Evolutionary conservation across 257 asterid genomes (phyloP).

Genomic region (Rauvolfia tetraphylla): DNA sequence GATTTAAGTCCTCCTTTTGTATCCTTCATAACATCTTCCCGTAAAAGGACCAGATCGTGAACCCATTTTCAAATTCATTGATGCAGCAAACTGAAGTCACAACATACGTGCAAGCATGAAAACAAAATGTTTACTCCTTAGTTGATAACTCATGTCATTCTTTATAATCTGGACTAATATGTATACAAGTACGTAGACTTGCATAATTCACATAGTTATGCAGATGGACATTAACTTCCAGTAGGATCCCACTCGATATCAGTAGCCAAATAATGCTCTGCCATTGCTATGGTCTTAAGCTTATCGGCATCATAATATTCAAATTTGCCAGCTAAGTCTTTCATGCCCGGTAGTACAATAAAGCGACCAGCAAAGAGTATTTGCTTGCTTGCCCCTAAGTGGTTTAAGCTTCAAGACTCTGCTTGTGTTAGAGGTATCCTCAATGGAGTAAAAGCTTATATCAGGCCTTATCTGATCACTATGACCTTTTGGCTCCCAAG

Average conservation of each 20-base stretch:
- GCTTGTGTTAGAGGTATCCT: neutral
- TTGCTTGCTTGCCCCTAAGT: constrained; percentile 14
- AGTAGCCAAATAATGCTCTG: constrained; percentile 88
- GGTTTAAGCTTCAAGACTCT: constrained; percentile 17
- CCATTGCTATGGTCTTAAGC: constrained; percentile 32
- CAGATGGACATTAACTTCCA: constrained; percentile 57
- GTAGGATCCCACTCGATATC: constrained; percentile 97
- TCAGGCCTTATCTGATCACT: constrained; percentile 15
- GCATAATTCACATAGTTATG: too few species aligned
- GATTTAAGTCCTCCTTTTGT: neutral
- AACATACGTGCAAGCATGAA: constrained; percentile 42
- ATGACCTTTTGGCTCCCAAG: constrained; percentile 28
- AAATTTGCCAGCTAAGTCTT: constrained; percentile 11
- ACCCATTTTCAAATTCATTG: constrained; percentile 96
- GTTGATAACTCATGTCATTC: neutral
- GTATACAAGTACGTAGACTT: neutral
- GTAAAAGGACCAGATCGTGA: constrained; percentile 75
- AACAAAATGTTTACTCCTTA: neutral
- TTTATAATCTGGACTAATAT: neutral
- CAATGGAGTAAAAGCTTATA: constrained; percentile 20
- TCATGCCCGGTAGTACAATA: constrained; percentile 14
- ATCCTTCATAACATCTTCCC: constrained; percentile 47
- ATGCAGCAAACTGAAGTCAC: constrained; percentile 89
- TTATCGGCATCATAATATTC: constrained; percentile 15
- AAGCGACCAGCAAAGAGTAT: constrained; percentile 25